Percentiles rank a stretch among this genome's conserved stretches.
Evolutionary conservation across 768 basidiomycete species (phyloP).

Genomic region (Chalciporus pseudorubinellus): DNA sequence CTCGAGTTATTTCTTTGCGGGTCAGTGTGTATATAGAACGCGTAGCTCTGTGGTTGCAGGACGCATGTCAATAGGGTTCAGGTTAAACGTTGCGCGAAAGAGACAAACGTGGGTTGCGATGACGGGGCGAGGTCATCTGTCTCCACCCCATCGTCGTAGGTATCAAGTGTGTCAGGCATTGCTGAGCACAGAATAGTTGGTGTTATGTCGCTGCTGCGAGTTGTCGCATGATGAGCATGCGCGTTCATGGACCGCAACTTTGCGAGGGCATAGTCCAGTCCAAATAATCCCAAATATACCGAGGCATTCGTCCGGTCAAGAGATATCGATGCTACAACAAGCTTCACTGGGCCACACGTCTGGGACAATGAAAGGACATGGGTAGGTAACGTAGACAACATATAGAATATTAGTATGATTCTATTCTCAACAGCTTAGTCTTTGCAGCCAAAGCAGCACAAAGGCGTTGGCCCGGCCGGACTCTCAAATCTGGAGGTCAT

Average conservation of each 20-base stretch:
- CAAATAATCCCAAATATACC: constrained; percentile 23
- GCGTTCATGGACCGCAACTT: not conserved
- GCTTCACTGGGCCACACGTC: too few relatives aligned
- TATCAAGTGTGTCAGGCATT: constrained; percentile 37
- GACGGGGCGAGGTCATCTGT: constrained; percentile 34
- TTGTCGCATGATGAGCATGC: constrained; percentile 7
- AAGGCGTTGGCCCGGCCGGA: not conserved
- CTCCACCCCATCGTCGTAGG: constrained; percentile 36
- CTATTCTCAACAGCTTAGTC: too few relatives aligned
- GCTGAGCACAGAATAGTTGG: constrained; percentile 10
- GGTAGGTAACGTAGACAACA: too few relatives aligned
- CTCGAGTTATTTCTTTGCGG: constrained; percentile 76
- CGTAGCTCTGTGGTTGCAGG: constrained; percentile 47
- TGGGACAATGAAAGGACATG: too few relatives aligned
- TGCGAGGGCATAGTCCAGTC: not conserved
- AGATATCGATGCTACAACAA: too few relatives aligned
- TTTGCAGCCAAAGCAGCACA: too few relatives aligned
- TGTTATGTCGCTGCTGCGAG: not conserved
- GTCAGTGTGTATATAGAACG: constrained; percentile 86
- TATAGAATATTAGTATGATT: too few relatives aligned
- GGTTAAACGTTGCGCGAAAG: constrained; percentile 6
- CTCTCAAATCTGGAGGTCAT: constrained; percentile 1
- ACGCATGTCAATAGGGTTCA: constrained; percentile 14
- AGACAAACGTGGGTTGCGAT: constrained; percentile 28
- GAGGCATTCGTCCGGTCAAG: too few relatives aligned